Base-by-base conservation (phyloP, 306 rosid genomes). In the Cyclanthera cordifolia region DNA sequence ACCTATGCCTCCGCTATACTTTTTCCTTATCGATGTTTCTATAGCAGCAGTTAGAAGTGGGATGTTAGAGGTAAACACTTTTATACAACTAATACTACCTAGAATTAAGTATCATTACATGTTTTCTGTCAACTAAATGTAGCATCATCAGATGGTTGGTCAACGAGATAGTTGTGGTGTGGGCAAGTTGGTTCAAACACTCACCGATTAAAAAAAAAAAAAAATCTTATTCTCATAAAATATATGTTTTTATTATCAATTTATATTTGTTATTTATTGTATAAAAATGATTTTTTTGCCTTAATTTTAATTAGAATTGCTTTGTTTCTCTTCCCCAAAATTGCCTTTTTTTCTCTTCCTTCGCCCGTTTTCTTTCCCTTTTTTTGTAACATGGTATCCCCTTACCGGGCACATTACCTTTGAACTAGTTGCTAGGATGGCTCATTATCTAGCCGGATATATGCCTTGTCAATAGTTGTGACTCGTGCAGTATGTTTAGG, bases 1-100 rank as follows among this genome's bases (percentile, higher is more conserved):
- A 51, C 97, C 99, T 73, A 94, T 94, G 99, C 99, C 99, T 14
- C 99, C 97, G 55, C 85, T 90, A 37, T 94, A 87, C 79, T 94
- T 94, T 82, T 94, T 94, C 85, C 95, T 94, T 77, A 94, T 94
- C 0, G 97, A 94, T 25, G 99, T 90, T 77, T 90, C 99, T 47
- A 73, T 82, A 59, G 87, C 96, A 72, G 96, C 99, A 8, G 97
- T 85, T 76, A 94, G 88, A 88, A 94, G 99, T 88, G 99, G 99
- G 61, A 94, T 94, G 97, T 86, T 90, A 82, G 95, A 90, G 95
- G 99, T 90, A 75, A 79, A 69, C 66, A 65, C 67, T 72, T 66
- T 16, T 61, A 66, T 47, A 47, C 41, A 15, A 46, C 47, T 41
- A 9, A 21, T 5, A 43, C 48, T 21, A 47, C 2, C 30, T 27